Evolutionary conservation across 2,329 filamentous ascomycete genomes (phyloP).

Genomic region (Drechslerella dactyloides): DNA sequence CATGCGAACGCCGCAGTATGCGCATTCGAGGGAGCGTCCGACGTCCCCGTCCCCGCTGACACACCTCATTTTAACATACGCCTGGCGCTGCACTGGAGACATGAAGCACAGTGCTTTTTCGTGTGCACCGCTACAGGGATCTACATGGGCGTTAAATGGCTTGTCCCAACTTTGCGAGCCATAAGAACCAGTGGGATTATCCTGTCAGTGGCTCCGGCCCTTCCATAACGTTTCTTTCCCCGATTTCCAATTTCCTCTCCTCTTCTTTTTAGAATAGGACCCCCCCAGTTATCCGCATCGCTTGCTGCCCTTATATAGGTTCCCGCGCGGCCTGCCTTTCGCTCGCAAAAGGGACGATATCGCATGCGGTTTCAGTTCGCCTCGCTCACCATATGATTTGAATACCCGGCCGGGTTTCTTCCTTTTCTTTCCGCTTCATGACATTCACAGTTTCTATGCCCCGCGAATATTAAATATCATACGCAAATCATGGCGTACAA

Average conservation of each 20-base stretch:
- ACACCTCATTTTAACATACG: conserved; percentile 39
- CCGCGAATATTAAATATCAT: background rate
- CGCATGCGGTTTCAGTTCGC: conserved; percentile 8
- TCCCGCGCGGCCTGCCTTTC: conserved; percentile 6
- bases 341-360: conserved; percentile 14
- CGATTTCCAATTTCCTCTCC: conserved; percentile 27
- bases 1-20: too few species aligned
- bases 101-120: conserved; percentile 46
- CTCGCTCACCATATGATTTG: conserved; percentile 31
- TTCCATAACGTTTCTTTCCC: conserved; percentile 36
- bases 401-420: conserved; percentile 12
- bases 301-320: conserved; percentile 5
- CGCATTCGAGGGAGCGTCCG: conserved; percentile 21
- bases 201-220: conserved; percentile 43
- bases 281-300: background rate
- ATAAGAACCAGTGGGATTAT: conserved; percentile 49
- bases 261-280: background rate
- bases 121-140: conserved; percentile 38
- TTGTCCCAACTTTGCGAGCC: conserved; percentile 32
- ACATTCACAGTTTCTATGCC: conserved; percentile 15
- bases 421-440: background rate
- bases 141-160: conserved; percentile 33
- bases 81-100: conserved; percentile 35
- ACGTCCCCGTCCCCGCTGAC: conserved; percentile 47
- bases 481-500: conserved; percentile 33